These are phyloP conservation scores for Linum lewisii DNA, from an alignment of 345 rosid species.

Conservation along the genomic window DNA sequence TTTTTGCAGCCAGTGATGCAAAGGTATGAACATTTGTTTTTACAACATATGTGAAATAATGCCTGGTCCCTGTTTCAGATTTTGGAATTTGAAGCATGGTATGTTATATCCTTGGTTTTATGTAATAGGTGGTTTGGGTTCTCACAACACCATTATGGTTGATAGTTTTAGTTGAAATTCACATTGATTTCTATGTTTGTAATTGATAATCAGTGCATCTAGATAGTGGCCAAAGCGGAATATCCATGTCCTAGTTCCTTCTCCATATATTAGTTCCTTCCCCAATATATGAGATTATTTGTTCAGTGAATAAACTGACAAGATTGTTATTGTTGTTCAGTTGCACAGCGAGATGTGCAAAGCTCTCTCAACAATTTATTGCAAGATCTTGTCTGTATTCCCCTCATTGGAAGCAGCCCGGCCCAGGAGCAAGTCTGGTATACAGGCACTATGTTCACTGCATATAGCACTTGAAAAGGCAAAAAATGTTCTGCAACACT, in stretches of 20 bases:
- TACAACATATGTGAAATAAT: too few relatives aligned
- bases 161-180: too few relatives aligned
- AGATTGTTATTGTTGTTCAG: constrained; percentile 24
- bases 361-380: constrained; percentile 53
- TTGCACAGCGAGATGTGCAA: constrained; percentile 92
- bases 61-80: background rate
- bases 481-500: constrained; percentile 27
- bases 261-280: background rate
- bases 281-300: background rate
- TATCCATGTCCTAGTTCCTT: too few relatives aligned
- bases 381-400: constrained; percentile 63
- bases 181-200: too few relatives aligned
- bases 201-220: too few relatives aligned
- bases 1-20: constrained; percentile 88
- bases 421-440: constrained; percentile 26
- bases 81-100: background rate
- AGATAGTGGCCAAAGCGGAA: too few relatives aligned
- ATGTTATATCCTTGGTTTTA: background rate
- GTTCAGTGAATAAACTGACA: background rate
- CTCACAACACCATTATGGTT: background rate
- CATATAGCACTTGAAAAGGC: constrained; percentile 23
- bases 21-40: constrained; percentile 43
- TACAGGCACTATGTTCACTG: constrained; percentile 21
- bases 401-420: constrained; percentile 78
- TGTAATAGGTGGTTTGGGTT: background rate